A percentile compares a stretch with the other conserved stretches of the same genome.
phyloP scores from a whole-genome alignment of 768 basidiomycete species.

The Lactarius tabidus region DNA sequence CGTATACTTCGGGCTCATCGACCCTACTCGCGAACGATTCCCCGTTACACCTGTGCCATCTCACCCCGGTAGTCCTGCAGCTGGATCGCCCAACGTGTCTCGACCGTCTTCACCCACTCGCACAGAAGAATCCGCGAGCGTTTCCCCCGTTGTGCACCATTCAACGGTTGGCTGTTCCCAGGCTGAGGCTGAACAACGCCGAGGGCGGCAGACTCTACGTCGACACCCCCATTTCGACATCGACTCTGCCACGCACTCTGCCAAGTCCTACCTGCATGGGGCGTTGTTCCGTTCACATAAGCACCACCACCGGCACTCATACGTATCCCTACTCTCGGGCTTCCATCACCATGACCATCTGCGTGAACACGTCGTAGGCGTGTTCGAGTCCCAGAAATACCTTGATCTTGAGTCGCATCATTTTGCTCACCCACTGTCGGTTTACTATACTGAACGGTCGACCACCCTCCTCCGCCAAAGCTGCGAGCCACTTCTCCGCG shows the following conservation, averaged over 20 bases:
- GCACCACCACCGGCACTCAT: constrained; percentile 18
- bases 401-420: constrained; percentile 59
- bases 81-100: constrained; percentile 12
- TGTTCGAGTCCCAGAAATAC: constrained; percentile 70
- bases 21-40: constrained; percentile 57
- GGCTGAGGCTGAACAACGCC: constrained; percentile 1
- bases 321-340: constrained; percentile 20
- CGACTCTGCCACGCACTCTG: neutral
- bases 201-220: constrained; percentile 3
- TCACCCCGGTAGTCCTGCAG: constrained; percentile 12
- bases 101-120: constrained; percentile 16
- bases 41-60: constrained; percentile 21
- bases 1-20: constrained; percentile 59
- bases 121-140: constrained; percentile 25
- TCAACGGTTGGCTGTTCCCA: constrained; percentile 31
- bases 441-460: constrained; percentile 40
- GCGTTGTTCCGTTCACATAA: constrained; percentile 8
- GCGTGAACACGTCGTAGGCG: constrained; percentile 57
- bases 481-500: constrained; percentile 50
- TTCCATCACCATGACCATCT: constrained; percentile 17
- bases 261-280: constrained; percentile 3
- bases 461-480: constrained; percentile 47
- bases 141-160: constrained; percentile 38
- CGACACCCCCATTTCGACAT: constrained; percentile 22
- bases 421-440: constrained; percentile 46